Base-by-base conservation (phyloP, 805 yeast species). In the Candida germanica region DNA sequence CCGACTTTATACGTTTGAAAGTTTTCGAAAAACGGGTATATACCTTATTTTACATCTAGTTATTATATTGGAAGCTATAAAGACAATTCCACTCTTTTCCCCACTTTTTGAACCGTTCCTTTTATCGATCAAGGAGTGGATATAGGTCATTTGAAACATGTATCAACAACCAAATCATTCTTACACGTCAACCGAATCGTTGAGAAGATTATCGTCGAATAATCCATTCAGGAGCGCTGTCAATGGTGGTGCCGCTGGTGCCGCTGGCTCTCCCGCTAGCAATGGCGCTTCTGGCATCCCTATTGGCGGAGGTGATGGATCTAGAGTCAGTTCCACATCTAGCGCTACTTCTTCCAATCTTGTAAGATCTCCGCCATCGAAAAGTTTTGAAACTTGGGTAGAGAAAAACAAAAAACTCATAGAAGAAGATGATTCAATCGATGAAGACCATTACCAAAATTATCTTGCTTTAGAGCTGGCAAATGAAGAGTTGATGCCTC, bases 211-310 rank as follows among this genome's bases (percentile, higher is more conserved):
- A 35, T 80, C 88, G 5, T 66, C 79, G 3, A 80, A 80, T 54
- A 83, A 83, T 48, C 91, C 91, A n/a, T 83, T 83, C 57, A 71
- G 91, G 51, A 37, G 30, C 18, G 20, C 15, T 8, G 12, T 20
- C 6, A 32, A 23, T 12, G 6, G 32, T 10, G 23, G 17, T 4
- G 21, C 16, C 11, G 23, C 25, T 5, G 29, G 38, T 22, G n/a
- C n/a, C n/a, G n/a, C n/a, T n/a, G n/a, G n/a, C n/a, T n/a, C n/a
- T n/a, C n/a, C n/a, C n/a, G 19, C 21, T 18, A 16, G 27, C n/a
- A 4, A 23, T 6, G 19, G 27, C 19, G 28, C 26, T 12, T 28
- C 31, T n/a, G 18, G 20, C 15, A 7, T 31, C 10, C 26, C 25
- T 15, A 11, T 15, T 13, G 21, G 14, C 14, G 29, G 29, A 6